Evolutionary conservation across 2,329 filamentous ascomycete genomes (phyloP).

Genomic region (Dothistroma septosporum): DNA sequence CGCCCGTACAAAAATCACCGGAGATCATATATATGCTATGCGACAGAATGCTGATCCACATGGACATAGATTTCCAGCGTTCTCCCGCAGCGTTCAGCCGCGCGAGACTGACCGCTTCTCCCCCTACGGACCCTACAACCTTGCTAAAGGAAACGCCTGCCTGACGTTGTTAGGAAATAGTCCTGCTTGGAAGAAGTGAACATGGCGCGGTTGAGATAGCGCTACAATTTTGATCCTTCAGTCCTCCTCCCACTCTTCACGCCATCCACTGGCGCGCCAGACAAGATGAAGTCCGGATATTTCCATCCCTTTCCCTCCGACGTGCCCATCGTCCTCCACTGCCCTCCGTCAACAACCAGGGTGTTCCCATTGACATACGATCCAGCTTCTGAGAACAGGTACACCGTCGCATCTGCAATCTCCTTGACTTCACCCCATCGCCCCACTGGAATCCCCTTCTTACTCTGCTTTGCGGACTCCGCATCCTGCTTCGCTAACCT

Average conservation of each 20-base stretch:
- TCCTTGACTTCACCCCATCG: slow-evolving; percentile 77
- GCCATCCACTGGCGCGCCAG: slow-evolving; percentile 51
- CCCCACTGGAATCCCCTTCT: slow-evolving; percentile 61
- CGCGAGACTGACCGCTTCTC: no score
- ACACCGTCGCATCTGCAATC: slow-evolving; percentile 89
- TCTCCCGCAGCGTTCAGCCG: no score
- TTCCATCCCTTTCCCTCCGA: slow-evolving; percentile 38
- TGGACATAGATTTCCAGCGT: no score
- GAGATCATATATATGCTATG: no score
- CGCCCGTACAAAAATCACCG: no score
- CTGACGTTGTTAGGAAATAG: no score
- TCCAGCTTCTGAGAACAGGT: slow-evolving; percentile 77
- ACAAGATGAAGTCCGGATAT: slow-evolving; percentile 59
- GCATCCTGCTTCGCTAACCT: slow-evolving; percentile 37
- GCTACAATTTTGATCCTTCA: slow-evolving; percentile 43
- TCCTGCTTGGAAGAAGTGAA: no score
- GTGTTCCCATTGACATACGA: slow-evolving; percentile 82
- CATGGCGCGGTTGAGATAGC: background rate
- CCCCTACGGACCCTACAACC: no score
- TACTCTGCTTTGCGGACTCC: slow-evolving; percentile 31
- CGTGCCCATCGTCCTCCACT: slow-evolving; percentile 44
- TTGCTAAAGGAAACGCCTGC: no score
- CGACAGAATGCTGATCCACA: background rate
- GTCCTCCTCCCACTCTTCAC: slow-evolving; percentile 56
- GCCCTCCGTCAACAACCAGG: slow-evolving; percentile 62